A percentile compares a stretch with the other conserved stretches of the same genome.
Evolutionary conservation across 2,329 filamentous ascomycete genomes (phyloP).

Genomic region (Apiospora pterosperma): DNA sequence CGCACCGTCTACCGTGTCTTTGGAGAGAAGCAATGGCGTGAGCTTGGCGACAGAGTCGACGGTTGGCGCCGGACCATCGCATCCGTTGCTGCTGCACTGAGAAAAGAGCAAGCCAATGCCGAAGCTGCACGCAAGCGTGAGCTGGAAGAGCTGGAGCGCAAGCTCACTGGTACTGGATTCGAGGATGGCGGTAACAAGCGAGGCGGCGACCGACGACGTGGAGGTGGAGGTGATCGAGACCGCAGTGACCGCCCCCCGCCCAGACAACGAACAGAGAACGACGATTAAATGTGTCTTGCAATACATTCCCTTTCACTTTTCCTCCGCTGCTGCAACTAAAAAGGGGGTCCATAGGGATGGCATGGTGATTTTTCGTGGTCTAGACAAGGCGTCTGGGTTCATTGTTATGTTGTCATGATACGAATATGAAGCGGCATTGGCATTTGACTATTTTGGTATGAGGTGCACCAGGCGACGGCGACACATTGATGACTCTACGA

Average conservation of each 20-base stretch:
- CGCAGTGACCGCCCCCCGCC: constrained; percentile 29
- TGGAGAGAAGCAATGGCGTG: constrained; percentile 95
- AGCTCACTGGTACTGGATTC: constrained; percentile 46
- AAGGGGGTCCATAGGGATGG: not conserved
- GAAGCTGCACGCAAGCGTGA: constrained; percentile 76
- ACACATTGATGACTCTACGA: not conserved
- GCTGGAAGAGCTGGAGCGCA: constrained; percentile 66
- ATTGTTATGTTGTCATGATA: constrained; percentile 5
- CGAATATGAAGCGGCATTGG: not conserved
- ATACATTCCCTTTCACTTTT: constrained; percentile 14
- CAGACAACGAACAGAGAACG: constrained; percentile 51
- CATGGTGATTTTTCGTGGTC: constrained; percentile 1
- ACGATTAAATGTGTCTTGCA: constrained; percentile 41
- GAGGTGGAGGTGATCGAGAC: constrained; percentile 23
- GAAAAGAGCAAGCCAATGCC: constrained; percentile 77
- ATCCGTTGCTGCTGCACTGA: constrained; percentile 74
- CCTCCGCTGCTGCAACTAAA: not conserved
- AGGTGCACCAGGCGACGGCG: not conserved
- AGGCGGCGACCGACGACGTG: constrained; percentile 26
- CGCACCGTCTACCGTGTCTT: constrained; percentile 96
- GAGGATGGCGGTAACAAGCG: constrained; percentile 31
- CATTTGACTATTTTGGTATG: constrained; percentile 2
- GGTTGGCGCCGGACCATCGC: constrained; percentile 84
- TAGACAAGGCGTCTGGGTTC: constrained; percentile 4
- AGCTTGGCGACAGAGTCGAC: constrained; percentile 86